Conservation (phyloP, 495 filamentous ascomycete species). For the Trypethelium eluteriae region DNA sequence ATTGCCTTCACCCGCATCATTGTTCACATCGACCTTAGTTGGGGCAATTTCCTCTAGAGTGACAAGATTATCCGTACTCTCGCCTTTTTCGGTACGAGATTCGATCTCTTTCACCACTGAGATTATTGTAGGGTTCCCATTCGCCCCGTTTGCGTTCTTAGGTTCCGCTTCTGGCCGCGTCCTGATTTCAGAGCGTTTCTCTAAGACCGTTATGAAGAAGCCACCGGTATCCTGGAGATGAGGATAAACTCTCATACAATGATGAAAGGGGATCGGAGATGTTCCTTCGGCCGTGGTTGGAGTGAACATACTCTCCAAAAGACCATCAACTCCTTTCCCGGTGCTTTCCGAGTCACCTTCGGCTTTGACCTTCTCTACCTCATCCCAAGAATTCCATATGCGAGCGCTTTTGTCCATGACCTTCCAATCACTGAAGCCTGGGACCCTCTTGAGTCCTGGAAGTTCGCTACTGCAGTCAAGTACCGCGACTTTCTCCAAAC, state of each 20-base stretch:
- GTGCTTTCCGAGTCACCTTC: slow-evolving; percentile 47
- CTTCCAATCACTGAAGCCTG: slow-evolving; percentile 71
- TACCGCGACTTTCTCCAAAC: slow-evolving; percentile 68
- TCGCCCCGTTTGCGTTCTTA: slow-evolving; percentile 46
- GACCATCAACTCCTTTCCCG: slow-evolving; percentile 40
- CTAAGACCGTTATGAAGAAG: slow-evolving; percentile 92
- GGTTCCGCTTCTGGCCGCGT: slow-evolving; percentile 65
- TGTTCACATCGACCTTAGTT: not conserved
- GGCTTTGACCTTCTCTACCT: slow-evolving; percentile 56
- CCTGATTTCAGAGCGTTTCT: slow-evolving; percentile 83
- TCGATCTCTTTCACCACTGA: slow-evolving; percentile 50
- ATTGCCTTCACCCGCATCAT: slow-evolving; percentile 41
- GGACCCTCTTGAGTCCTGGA: slow-evolving; percentile 61
- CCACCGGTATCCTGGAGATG: slow-evolving; percentile 93
- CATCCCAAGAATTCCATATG: slow-evolving; percentile 68
- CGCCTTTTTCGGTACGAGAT: slow-evolving; percentile 25
- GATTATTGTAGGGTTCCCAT: slow-evolving; percentile 45
- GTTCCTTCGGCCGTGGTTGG: slow-evolving; percentile 40
- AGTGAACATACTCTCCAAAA: slow-evolving; percentile 79
- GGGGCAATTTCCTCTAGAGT: slow-evolving; percentile 41
- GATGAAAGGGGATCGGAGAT: slow-evolving; percentile 64
- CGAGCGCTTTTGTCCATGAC: slow-evolving; percentile 76
- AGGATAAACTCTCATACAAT: slow-evolving; percentile 87
- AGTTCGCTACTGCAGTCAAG: slow-evolving; percentile 73
- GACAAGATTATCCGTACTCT: slow-evolving; percentile 35